These are phyloP conservation scores for Dothiorella sarmentorum DNA, from an alignment of 2,329 filamentous ascomycete species.

Conservation along the genomic window DNA sequence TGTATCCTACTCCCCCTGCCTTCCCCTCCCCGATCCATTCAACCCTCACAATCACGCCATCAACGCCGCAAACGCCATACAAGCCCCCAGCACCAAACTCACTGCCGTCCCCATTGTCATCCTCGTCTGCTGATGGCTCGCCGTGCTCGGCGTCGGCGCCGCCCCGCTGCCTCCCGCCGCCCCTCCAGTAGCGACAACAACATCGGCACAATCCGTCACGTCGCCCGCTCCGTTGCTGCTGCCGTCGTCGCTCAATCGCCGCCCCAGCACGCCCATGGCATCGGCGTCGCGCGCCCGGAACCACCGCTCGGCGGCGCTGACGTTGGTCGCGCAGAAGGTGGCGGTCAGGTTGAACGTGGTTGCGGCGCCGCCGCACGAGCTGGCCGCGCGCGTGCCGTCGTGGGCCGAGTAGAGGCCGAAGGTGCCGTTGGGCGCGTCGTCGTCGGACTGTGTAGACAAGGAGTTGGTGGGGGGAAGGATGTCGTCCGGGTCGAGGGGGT, in stretches of 20 bases:
- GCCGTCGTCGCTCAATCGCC: constrained; percentile 23
- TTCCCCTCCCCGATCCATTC: neutral
- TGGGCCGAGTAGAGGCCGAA: constrained; percentile 25
- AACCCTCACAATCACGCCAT: constrained; percentile 1
- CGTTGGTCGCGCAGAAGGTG: constrained; percentile 26
- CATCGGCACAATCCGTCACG: constrained; percentile 23
- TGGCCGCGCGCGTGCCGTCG: constrained; percentile 24
- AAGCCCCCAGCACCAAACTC: constrained; percentile 4
- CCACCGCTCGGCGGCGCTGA: constrained; percentile 17
- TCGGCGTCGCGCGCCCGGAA: constrained; percentile 23
- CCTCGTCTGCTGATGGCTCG: constrained; percentile 1
- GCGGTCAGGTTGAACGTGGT: constrained; percentile 26
- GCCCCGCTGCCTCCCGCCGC: neutral
- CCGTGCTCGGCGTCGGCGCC: neutral
- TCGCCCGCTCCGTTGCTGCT: too few relatives aligned
- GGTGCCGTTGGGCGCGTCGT: constrained; percentile 20
- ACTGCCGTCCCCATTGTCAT: constrained; percentile 12
- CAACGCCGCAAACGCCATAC: constrained; percentile 15
- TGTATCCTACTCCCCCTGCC: neutral
- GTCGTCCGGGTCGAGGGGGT: neutral
- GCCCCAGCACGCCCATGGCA: constrained; percentile 23
- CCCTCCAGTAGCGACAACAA: too few relatives aligned
- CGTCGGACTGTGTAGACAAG: too few relatives aligned
- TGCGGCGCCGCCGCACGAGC: constrained; percentile 23
- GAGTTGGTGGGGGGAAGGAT: constrained; percentile 19